A percentile compares a stretch with the other conserved stretches of the same genome.
Conservation (phyloP, 1,284 basidiomycete genomes). For the Apiotrichum porosum region DNA sequence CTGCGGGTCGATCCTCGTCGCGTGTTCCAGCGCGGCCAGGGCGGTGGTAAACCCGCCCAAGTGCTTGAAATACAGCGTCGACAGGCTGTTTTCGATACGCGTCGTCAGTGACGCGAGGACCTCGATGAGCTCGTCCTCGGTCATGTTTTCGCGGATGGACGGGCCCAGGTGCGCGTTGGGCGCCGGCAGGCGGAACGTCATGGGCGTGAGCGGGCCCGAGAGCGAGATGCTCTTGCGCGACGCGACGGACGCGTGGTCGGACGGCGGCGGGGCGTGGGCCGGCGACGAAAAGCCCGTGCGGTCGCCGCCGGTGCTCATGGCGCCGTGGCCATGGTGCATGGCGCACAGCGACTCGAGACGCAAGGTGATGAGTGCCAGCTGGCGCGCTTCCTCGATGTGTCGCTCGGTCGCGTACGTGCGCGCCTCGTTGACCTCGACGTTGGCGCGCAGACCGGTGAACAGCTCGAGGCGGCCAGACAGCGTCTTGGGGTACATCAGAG, state of each 20-base stretch:
- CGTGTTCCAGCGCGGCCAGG: conserved; percentile 47
- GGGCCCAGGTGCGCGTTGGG: conserved; percentile 57
- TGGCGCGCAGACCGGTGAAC: conserved; percentile 49
- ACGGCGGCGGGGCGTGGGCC: conserved; percentile 52
- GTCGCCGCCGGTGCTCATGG: not conserved
- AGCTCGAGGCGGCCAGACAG: conserved; percentile 69
- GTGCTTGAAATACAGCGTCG: conserved; percentile 54
- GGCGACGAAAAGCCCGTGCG: conserved; percentile 3
- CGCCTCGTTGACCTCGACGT: conserved; percentile 50
- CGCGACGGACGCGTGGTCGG: conserved; percentile 19
- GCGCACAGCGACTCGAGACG: conserved; percentile 78
- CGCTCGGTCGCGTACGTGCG: conserved; percentile 58
- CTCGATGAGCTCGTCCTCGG: conserved; percentile 68
- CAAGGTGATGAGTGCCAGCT: conserved; percentile 69
- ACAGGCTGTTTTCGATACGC: conserved; percentile 75
- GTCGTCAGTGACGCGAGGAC: conserved; percentile 70
- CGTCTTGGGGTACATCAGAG: conserved; percentile 73
- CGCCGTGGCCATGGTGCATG: conserved; percentile 41
- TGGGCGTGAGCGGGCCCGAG: not conserved
- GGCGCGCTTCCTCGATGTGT: conserved; percentile 71
- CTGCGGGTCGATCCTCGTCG: conserved; percentile 34
- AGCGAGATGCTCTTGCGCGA: conserved; percentile 4
- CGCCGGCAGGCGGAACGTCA: conserved; percentile 5
- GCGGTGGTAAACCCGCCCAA: conserved; percentile 46
- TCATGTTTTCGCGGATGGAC: conserved; percentile 64